These are phyloP conservation scores for Sugiyamaella qingdaonensis DNA, from an alignment of 805 yeast species.

Conservation along the genomic window DNA sequence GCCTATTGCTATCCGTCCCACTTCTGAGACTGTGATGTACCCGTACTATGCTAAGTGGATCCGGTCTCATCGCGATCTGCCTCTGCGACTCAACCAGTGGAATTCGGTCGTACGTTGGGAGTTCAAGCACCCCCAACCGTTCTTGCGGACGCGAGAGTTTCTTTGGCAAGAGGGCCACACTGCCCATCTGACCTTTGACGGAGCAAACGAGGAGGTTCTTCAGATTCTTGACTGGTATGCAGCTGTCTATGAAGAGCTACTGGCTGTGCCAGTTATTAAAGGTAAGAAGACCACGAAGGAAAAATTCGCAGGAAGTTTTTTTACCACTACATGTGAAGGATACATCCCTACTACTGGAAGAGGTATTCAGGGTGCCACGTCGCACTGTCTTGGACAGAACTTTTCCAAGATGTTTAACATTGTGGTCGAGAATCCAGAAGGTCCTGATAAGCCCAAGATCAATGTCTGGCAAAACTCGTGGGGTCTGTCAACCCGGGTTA, in stretches of 20 bases:
- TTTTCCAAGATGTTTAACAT: conserved; percentile 98
- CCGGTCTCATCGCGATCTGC: conserved; percentile 96
- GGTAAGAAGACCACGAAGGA: conserved; percentile 97
- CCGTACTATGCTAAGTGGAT: conserved; percentile 99
- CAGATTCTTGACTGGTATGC: conserved; percentile 84
- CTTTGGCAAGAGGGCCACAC: conserved; percentile 99
- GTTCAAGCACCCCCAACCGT: conserved; percentile 99
- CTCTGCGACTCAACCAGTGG: conserved; percentile 97
- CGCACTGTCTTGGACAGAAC: conserved; percentile 96
- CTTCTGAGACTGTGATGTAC: conserved; percentile 99
- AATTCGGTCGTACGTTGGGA: conserved; percentile 99
- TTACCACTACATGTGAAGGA: conserved; percentile 95
- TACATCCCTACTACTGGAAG: conserved; percentile 98
- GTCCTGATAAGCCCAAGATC: conserved; percentile 77
- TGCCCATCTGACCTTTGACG: conserved; percentile 81
- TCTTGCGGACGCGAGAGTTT: conserved; percentile 96
- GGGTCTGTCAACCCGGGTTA: conserved; percentile 98
- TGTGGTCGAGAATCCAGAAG: conserved; percentile 92
- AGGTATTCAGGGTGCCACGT: conserved; percentile 99
- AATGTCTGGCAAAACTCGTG: conserved; percentile 96
- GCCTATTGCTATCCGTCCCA: conserved; percentile 98
- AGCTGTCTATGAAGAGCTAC: conserved; percentile 78
- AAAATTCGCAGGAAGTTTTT: conserved; percentile 96
- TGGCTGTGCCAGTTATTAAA: conserved; percentile 95
- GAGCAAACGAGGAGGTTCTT: conserved; percentile 77